Base-by-base conservation (phyloP, 1,284 basidiomycete genomes). In the Ganoderma lucidum region DNA sequence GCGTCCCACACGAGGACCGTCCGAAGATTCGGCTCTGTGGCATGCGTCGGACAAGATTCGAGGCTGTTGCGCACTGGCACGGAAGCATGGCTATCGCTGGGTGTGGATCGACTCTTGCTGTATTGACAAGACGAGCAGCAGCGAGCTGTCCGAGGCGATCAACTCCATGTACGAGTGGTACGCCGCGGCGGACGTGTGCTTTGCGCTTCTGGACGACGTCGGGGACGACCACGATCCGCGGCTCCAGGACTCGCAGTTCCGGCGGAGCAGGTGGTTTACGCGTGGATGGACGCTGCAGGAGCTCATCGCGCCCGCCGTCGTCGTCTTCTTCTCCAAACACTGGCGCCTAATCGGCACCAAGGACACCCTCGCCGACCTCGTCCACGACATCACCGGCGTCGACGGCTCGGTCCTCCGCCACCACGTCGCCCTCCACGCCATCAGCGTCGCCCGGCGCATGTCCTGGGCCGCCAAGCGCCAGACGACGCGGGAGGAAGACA, bases 101-200 rank as follows among this genome's bases (percentile, higher is more conserved):
- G 72, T 70, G 3, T 71, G 72, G 70, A 73, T 73, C 62, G 72
- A 73, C 66, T 70, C 72, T 10, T 73, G 72, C 44, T 71, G 72
- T 66, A 71, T 73, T 56, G 72, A 73, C 70, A 73, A 73, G 70
- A 70, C 68, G 53, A 73, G 72, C 70, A 71, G 72, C 63, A 63
- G 59, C 17, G 70, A 70, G 66, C 72, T 73, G 14, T 73, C 72
- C 32, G 72, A 73, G 70, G 70, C 72, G 23, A 71, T 73, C 70
- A 73, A 73, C 66, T 73, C 72, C 12, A 73, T 73, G 72, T 71
- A 66, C 66, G 72, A 68, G 68, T 73, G 70, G 68, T 73, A 73
- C 63, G 70, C 65, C 6, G 72, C 70, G 14, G 70, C 72, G 53
- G 72, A 70, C 58, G 64, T 71, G 12, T 71, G 72, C 67, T 73